Evolutionary conservation across 176 grass and related monocot species (phyloP).

Genomic region (Oryza officinalis): DNA sequence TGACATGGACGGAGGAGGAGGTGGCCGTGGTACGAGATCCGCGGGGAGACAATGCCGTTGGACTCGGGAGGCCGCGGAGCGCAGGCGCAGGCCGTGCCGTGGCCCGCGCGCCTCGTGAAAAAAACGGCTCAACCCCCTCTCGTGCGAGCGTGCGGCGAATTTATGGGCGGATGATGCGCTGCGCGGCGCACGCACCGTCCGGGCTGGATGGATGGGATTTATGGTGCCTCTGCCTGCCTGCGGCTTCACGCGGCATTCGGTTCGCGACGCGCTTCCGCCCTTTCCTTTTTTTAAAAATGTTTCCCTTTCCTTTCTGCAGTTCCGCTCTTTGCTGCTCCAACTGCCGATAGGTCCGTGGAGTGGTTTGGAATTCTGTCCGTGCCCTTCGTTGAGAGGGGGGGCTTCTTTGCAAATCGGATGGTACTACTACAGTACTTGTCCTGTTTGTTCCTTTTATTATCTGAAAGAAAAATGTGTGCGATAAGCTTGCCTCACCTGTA

Average conservation of each 20-base stretch:
- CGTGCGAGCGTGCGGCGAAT: neutral
- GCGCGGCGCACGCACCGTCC: neutral
- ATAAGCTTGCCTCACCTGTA: too few relatives aligned
- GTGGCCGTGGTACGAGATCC: too few relatives aligned
- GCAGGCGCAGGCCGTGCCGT: too few relatives aligned
- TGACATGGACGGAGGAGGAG: too few relatives aligned
- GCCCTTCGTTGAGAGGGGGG: neutral
- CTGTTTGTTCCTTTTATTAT: too few relatives aligned
- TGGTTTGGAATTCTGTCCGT: neutral
- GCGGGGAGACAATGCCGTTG: constrained; percentile 26
- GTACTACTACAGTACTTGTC: too few relatives aligned
- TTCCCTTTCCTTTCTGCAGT: too few relatives aligned
- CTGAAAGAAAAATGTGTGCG: too few relatives aligned
- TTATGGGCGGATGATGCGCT: too few relatives aligned
- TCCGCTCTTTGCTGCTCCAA: neutral
- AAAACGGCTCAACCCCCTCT: neutral
- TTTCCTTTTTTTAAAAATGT: neutral
- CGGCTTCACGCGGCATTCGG: constrained; percentile 35
- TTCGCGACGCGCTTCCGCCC: constrained; percentile 40
- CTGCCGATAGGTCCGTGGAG: neutral
- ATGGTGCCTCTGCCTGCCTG: neutral
- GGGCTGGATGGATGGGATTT: neutral
- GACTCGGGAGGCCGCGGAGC: neutral
- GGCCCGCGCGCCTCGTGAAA: too few relatives aligned
- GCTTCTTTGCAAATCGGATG: too few relatives aligned